Conservation (phyloP, 495 filamentous ascomycete genomes). For the Penicillium ucsense region DNA sequence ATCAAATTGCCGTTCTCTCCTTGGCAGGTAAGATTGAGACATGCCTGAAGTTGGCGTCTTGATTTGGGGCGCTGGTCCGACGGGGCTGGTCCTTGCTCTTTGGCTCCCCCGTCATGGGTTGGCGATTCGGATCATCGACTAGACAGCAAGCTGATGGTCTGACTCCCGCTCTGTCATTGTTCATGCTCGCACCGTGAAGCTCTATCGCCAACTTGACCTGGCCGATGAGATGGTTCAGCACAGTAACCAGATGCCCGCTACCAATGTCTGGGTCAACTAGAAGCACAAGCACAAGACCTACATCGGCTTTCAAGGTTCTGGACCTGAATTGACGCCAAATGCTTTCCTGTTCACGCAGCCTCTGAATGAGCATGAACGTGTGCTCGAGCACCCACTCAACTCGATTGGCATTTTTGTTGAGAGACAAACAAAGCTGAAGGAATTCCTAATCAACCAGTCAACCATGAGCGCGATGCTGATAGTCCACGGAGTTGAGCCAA, state of each 20-base stretch:
- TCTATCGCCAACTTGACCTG: constrained; percentile 31
- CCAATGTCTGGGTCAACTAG: constrained; percentile 26
- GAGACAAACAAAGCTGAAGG: constrained; percentile 16
- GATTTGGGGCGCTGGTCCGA: constrained; percentile 32
- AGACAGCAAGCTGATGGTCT: constrained; percentile 13
- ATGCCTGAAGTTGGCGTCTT: constrained; percentile 23
- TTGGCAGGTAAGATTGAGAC: background rate
- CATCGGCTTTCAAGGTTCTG: constrained; percentile 17
- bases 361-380: constrained; percentile 27
- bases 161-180: constrained; percentile 29
- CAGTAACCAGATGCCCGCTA: constrained; percentile 25
- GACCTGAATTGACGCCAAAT: constrained; percentile 23
- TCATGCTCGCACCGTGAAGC: constrained; percentile 34
- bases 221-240: constrained; percentile 20
- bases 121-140: constrained; percentile 27
- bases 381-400: constrained; percentile 25
- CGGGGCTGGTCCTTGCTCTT: constrained; percentile 32
- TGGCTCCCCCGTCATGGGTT: constrained; percentile 28
- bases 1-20: background rate
- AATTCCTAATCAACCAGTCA: constrained; percentile 15
- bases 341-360: constrained; percentile 22
- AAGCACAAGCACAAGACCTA: constrained; percentile 13
- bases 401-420: constrained; percentile 23
- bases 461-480: constrained; percentile 19
- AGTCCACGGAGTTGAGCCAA: constrained; percentile 8